Evolutionary conservation across 352 stramenopile species (phyloP).

Genomic region (Globisporangium heterothallicum): DNA sequence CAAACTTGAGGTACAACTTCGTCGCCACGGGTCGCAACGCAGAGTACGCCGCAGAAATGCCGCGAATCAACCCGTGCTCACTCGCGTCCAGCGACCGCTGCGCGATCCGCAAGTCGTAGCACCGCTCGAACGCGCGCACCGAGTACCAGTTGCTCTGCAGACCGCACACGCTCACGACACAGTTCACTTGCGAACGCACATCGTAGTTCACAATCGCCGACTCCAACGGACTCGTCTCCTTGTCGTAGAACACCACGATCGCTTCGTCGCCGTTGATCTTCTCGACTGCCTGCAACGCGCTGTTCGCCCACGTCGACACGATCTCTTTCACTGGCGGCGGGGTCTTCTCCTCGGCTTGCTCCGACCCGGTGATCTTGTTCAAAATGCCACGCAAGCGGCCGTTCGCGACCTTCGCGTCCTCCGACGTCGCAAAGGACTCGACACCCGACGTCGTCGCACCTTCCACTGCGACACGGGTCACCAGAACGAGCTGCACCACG

Average conservation of each 20-base stretch:
- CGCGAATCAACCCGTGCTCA: conserved; percentile 60
- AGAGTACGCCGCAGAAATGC: conserved; percentile 64
- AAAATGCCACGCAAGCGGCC: conserved; percentile 30
- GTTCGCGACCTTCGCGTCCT: conserved; percentile 22
- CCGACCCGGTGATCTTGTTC: conserved; percentile 23
- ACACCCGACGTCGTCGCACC: neutral
- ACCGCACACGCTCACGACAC: conserved; percentile 70
- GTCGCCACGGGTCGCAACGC: conserved; percentile 38
- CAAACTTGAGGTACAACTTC: conserved; percentile 78
- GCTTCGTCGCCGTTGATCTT: conserved; percentile 60
- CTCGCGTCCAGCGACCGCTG: conserved; percentile 44
- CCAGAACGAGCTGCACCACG: conserved; percentile 12
- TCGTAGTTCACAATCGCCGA: conserved; percentile 66
- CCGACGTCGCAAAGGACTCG: neutral
- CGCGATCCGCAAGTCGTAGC: conserved; percentile 67
- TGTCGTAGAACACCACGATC: conserved; percentile 71
- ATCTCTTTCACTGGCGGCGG: conserved; percentile 33
- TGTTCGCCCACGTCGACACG: conserved; percentile 27
- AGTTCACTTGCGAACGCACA: conserved; percentile 59
- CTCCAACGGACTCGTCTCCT: conserved; percentile 29
- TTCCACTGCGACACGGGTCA: conserved; percentile 3
- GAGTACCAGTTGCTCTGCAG: conserved; percentile 52
- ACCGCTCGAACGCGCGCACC: conserved; percentile 52
- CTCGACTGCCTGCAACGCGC: conserved; percentile 29
- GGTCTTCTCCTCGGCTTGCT: conserved; percentile 1